Percentiles rank a stretch among this genome's conserved stretches.
Evolutionary conservation across 2,329 filamentous ascomycete species (phyloP).

Genomic region (Paraphaeosphaeria sporulosa): DNA sequence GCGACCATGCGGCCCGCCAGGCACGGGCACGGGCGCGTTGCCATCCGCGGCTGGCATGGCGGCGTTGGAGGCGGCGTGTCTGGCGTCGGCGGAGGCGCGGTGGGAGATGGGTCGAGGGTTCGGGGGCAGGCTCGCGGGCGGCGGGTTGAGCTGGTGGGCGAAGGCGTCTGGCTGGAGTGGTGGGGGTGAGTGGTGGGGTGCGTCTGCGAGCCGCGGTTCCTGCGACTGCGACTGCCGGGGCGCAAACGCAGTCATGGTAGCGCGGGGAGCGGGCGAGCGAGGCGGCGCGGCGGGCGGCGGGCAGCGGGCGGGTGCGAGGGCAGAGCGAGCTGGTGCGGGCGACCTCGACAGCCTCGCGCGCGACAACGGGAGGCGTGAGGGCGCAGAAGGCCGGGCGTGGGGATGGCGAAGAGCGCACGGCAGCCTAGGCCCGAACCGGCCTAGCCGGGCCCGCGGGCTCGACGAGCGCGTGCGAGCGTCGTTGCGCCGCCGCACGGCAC

Average conservation of each 20-base stretch:
- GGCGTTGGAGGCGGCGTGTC: constrained; percentile 36
- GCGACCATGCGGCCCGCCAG: constrained; percentile 42
- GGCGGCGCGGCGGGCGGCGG: not conserved
- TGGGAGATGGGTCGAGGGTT: constrained; percentile 34
- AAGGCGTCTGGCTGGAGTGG: constrained; percentile 36
- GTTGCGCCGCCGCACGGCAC: constrained; percentile 13
- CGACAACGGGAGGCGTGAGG: constrained; percentile 7
- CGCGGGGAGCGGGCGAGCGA: constrained; percentile 9
- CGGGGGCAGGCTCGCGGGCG: constrained; percentile 24
- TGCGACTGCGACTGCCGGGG: constrained; percentile 21
- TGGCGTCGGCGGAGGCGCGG: constrained; percentile 41
- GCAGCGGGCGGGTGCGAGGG: not conserved
- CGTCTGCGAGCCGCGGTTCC: constrained; percentile 26
- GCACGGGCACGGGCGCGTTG: constrained; percentile 47
- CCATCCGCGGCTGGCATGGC: constrained; percentile 46
- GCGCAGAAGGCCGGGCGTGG: constrained; percentile 6
- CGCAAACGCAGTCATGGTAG: constrained; percentile 40
- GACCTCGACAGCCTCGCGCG: constrained; percentile 9
- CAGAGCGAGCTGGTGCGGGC: not conserved
- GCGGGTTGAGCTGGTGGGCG: constrained; percentile 36
- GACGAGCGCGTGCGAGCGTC: constrained; percentile 3
- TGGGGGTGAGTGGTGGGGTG: constrained; percentile 43
- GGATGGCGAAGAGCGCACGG: constrained; percentile 5
- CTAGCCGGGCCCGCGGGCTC: constrained; percentile 17
- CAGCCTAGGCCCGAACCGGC: constrained; percentile 29